Evolutionary conservation across 163 green algal species (phyloP).

Genomic region (Chlamydomonas reinhardtii): DNA sequence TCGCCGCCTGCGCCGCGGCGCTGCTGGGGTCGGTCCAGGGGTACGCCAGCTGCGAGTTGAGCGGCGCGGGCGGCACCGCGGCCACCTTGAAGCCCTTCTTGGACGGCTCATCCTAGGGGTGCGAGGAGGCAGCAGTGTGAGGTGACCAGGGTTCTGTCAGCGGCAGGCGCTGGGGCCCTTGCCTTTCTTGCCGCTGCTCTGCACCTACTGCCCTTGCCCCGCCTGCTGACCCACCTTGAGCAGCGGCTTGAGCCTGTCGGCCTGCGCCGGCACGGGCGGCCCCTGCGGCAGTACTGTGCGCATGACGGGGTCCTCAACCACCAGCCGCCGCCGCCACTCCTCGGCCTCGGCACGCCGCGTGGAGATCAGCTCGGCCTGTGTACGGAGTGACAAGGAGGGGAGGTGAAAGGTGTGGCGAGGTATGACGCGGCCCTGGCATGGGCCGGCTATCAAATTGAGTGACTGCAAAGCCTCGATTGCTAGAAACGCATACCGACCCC

Average conservation of each 20-base stretch:
- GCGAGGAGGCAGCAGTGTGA: background rate
- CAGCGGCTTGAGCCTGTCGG: constrained; percentile 53
- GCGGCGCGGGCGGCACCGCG: constrained; percentile 53
- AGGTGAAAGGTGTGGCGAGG: background rate
- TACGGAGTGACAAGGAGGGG: background rate
- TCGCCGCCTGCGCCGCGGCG: background rate
- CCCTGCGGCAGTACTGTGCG: constrained; percentile 53
- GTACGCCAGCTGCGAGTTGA: constrained; percentile 49
- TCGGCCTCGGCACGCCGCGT: constrained; percentile 8
- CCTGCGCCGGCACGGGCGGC: constrained; percentile 42
- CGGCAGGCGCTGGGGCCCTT: too few species aligned
- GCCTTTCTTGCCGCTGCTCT: too few species aligned
- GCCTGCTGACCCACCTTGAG: too few species aligned
- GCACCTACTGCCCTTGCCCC: too few species aligned
- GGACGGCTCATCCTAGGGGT: constrained; percentile 45
- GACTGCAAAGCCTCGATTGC: background rate
- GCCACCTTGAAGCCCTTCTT: constrained; percentile 69
- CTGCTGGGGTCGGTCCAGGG: constrained; percentile 46
- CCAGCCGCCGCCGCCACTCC: constrained; percentile 58
- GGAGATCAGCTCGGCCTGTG: constrained; percentile 7
- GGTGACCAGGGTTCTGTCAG: too few species aligned
- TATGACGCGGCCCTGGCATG: too few species aligned
- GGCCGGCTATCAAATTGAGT: too few species aligned
- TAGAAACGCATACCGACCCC: too few species aligned
- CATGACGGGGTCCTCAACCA: constrained; percentile 59